A percentile compares a stretch with the other conserved stretches of the same genome.
These are phyloP conservation scores for Euryodendron excelsum DNA, from an alignment of 148 eudicot genomes.

Conservation along the genomic window DNA sequence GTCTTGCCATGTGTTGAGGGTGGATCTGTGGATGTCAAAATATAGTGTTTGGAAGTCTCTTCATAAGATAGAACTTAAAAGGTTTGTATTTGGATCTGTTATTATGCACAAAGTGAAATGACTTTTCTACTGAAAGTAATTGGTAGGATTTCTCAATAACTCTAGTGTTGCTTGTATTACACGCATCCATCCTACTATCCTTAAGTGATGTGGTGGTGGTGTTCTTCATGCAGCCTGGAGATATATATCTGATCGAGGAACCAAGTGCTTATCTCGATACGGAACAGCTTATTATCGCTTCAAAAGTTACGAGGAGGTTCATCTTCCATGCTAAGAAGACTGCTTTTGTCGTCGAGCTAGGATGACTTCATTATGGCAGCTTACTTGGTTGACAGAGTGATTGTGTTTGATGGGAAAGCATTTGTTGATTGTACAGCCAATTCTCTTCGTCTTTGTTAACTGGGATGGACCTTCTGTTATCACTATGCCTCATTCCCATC, in stretches of 20 bases:
- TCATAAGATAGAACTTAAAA: too few relatives aligned
- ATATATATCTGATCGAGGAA: slow-evolving; percentile 79
- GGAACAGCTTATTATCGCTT: slow-evolving; percentile 88
- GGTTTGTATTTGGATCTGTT: too few relatives aligned
- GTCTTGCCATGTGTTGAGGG: too few relatives aligned
- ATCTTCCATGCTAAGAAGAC: slow-evolving; percentile 81
- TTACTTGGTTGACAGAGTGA: slow-evolving; percentile 76
- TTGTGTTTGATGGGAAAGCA: slow-evolving; percentile 72
- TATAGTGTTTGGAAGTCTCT: too few relatives aligned
- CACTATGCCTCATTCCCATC: slow-evolving; percentile 46
- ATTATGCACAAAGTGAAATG: too few relatives aligned
- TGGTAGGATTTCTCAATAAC: too few relatives aligned
- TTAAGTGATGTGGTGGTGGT: too few relatives aligned
- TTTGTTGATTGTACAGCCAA: slow-evolving; percentile 77
- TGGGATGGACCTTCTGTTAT: slow-evolving; percentile 77
- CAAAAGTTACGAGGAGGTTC: slow-evolving; percentile 78
- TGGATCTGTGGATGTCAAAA: too few relatives aligned
- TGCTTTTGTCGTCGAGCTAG: slow-evolving; percentile 84
- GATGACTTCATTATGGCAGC: slow-evolving; percentile 91
- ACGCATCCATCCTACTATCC: too few relatives aligned
- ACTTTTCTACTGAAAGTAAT: too few relatives aligned
- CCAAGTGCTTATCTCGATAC: slow-evolving; percentile 91
- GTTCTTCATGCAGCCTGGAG: slow-evolving; percentile 9
- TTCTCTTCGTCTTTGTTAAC: slow-evolving; percentile 76
- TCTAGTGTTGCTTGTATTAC: too few relatives aligned